These are phyloP conservation scores for Cronartium ribicola DNA, from an alignment of 1,284 basidiomycete genomes.

Conservation along the genomic window DNA sequence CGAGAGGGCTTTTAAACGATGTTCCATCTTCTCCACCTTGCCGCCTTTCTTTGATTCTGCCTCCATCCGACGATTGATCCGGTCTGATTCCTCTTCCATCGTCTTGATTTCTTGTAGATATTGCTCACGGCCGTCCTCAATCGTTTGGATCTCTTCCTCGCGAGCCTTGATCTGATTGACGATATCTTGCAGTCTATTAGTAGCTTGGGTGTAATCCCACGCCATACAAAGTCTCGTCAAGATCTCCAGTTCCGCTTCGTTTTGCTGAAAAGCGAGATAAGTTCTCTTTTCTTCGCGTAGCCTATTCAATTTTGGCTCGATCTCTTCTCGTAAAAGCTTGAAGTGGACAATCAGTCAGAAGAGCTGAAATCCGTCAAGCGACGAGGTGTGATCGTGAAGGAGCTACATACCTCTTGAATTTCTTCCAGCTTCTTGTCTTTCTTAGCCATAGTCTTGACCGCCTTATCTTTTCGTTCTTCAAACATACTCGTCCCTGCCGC, in stretches of 20 bases:
- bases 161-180: slow-evolving; percentile 43
- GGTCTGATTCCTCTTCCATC: slow-evolving; percentile 57
- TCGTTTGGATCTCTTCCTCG: slow-evolving; percentile 43
- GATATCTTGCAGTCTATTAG: slow-evolving; percentile 56
- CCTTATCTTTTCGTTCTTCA: slow-evolving; percentile 96
- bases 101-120: slow-evolving; percentile 50
- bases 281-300: slow-evolving; percentile 84
- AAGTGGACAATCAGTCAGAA: not conserved
- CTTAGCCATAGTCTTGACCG: slow-evolving; percentile 91
- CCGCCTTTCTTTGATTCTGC: slow-evolving; percentile 66
- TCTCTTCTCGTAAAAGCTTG: slow-evolving; percentile 75
- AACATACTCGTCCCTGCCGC: slow-evolving; percentile 99
- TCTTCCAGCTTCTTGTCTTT: slow-evolving; percentile 96
- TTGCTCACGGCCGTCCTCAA: slow-evolving; percentile 29
- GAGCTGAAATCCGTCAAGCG: not conserved
- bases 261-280: slow-evolving; percentile 87
- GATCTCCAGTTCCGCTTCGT: slow-evolving; percentile 81
- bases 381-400: not conserved
- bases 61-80: slow-evolving; percentile 24
- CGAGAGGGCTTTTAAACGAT: slow-evolving; percentile 71
- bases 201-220: slow-evolving; percentile 75
- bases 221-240: slow-evolving; percentile 78
- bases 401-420: slow-evolving; percentile 60
- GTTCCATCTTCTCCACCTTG: slow-evolving; percentile 71
- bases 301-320: slow-evolving; percentile 88